phyloP scores from a whole-genome alignment of 768 basidiomycete species.

The Rhodotorula diobovata region DNA sequence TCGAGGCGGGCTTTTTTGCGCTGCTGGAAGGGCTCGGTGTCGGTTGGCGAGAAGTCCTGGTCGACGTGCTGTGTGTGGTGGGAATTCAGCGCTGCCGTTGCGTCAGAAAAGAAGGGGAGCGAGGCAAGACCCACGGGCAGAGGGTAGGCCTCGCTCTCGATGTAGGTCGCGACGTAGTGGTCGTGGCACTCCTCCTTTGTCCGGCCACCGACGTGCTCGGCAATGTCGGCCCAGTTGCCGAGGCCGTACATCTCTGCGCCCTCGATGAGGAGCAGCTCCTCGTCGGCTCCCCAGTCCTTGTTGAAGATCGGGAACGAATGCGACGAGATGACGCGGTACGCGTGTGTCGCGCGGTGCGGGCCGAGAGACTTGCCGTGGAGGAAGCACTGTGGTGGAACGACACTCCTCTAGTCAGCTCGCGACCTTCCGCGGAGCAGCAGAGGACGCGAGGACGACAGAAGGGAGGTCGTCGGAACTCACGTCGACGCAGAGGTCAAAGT shows the following conservation, averaged over 20 bases:
- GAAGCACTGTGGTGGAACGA: conserved; percentile 58
- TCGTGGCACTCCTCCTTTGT: conserved; percentile 88
- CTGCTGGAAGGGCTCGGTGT: conserved; percentile 77
- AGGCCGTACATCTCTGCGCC: conserved; percentile 81
- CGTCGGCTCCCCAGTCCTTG: conserved; percentile 95
- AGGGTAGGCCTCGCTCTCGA: conserved; percentile 73
- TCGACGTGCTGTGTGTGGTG: conserved; percentile 17
- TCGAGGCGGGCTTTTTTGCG: conserved; percentile 84
- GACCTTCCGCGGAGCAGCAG: too few relatives aligned
- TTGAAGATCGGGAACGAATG: conserved; percentile 94
- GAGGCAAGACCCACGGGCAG: conserved; percentile 59
- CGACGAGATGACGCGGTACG: conserved; percentile 84
- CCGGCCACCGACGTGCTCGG: conserved; percentile 75
- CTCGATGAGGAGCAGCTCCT: conserved; percentile 87
- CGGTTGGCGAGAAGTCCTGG: conserved; percentile 51
- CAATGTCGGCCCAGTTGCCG: conserved; percentile 95
- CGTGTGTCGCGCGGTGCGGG: conserved; percentile 75
- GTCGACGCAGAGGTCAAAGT: conserved; percentile 84
- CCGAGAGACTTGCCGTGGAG: conserved; percentile 84
- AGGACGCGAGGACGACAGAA: not conserved
- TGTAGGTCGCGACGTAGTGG: conserved; percentile 78
- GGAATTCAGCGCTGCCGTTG: too few relatives aligned
- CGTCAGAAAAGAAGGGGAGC: conserved; percentile 3
- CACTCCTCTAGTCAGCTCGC: not conserved
- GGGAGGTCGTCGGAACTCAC: not conserved